phyloP scores from a whole-genome alignment of 805 yeast genomes.

The Jamesozyma jinghongensis region DNA sequence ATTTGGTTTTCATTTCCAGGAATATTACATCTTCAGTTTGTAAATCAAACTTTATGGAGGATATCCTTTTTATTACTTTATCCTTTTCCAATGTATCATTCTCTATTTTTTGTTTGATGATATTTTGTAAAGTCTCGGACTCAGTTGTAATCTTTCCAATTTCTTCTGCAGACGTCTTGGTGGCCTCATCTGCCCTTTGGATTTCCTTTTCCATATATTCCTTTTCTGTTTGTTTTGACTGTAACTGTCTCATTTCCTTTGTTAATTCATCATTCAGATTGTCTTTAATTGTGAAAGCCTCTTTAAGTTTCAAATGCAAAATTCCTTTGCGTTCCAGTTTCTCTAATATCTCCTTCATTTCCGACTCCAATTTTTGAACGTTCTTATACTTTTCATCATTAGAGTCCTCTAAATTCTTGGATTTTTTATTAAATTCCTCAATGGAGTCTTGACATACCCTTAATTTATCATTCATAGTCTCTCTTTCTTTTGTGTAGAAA shows the following conservation, averaged over 20 bases:
- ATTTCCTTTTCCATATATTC: conserved; percentile 57
- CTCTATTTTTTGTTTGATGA: conserved; percentile 9
- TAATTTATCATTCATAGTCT: conserved; percentile 39
- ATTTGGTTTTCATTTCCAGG: conserved; percentile 10
- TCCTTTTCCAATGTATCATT: conserved; percentile 4
- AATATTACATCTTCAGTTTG: conserved; percentile 9
- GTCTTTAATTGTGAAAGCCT: conserved; percentile 28
- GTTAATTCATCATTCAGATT: conserved; percentile 39
- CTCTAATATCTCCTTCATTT: conserved; percentile 23
- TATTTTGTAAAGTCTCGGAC: conserved; percentile 8
- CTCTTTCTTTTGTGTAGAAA: conserved; percentile 37
- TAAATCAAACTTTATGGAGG: conserved; percentile 7
- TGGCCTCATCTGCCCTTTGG: conserved; percentile 42
- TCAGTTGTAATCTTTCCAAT: conserved; percentile 16
- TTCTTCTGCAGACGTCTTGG: conserved; percentile 35
- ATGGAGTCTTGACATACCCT: conserved; percentile 28
- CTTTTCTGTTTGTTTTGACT: conserved; percentile 46
- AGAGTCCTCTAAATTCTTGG: conserved; percentile 26
- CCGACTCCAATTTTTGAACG: conserved; percentile 23
- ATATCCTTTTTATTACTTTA: conserved; percentile 9
- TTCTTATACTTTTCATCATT: conserved; percentile 20
- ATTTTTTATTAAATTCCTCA: conserved; percentile 19
- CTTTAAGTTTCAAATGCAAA: conserved; percentile 8
- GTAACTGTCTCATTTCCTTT: conserved; percentile 35
- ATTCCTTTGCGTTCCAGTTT: conserved; percentile 9